These are phyloP conservation scores for Platanus orientalis DNA, from an alignment of 164 flowering plant genomes.

Conservation along the genomic window DNA sequence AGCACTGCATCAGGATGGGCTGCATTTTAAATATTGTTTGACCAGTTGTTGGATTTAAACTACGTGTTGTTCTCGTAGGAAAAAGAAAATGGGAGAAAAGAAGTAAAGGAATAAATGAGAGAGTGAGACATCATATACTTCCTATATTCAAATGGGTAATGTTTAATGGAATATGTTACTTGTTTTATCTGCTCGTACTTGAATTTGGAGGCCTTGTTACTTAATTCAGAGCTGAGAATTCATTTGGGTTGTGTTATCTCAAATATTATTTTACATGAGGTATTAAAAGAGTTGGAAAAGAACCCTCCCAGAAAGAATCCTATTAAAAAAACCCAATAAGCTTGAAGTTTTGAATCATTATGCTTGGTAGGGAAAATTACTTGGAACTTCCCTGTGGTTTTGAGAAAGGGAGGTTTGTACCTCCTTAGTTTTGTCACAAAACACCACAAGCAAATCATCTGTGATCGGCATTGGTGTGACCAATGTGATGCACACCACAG, in stretches of 20 bases:
- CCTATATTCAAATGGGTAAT: slow-evolving; percentile 4
- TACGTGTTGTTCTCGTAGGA: slow-evolving; percentile 6
- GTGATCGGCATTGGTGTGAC: no score
- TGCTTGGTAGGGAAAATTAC: no score
- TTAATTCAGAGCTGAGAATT: background rate
- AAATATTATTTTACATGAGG: background rate
- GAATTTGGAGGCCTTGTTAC: slow-evolving; percentile 9
- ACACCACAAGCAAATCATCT: no score
- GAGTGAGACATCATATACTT: background rate
- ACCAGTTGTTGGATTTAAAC: slow-evolving; percentile 21
- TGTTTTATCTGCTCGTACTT: slow-evolving; percentile 5
- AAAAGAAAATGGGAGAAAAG: background rate
- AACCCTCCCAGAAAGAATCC: no score
- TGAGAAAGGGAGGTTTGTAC: no score
- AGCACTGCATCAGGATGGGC: slow-evolving; percentile 91
- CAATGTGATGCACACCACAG: no score
- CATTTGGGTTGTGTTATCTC: background rate
- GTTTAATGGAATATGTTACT: slow-evolving; percentile 6
- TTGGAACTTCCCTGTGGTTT: no score
- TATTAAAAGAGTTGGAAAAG: no score
- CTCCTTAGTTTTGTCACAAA: no score
- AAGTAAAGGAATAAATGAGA: background rate
- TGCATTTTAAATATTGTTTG: slow-evolving; percentile 57
- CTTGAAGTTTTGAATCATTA: no score
- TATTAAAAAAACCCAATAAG: no score